Evolutionary conservation across 345 rosid genomes (phyloP).

Genomic region (Hibiscus syriacus): DNA sequence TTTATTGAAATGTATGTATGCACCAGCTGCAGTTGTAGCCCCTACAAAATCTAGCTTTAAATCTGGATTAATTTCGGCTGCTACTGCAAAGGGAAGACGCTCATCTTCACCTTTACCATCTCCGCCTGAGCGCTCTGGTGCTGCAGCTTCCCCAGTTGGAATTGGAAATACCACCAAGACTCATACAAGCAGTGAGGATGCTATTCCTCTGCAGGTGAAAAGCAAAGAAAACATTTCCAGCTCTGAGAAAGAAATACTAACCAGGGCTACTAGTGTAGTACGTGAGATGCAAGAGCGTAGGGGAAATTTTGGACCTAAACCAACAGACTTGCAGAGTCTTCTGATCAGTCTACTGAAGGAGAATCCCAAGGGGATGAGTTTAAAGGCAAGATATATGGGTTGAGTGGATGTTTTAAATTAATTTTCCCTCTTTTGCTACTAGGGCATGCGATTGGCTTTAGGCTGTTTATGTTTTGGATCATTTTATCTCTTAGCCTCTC

Average conservation of each 20-base stretch:
- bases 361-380: slow-evolving; percentile 74
- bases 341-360: slow-evolving; percentile 54
- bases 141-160: slow-evolving; percentile 46
- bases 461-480: not conserved
- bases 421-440: slow-evolving; percentile 12
- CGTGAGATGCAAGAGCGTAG: slow-evolving; percentile 39
- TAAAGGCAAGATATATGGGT: slow-evolving; percentile 46
- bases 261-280: slow-evolving; percentile 27
- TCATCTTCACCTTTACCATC: slow-evolving; percentile 57
- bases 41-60: slow-evolving; percentile 47
- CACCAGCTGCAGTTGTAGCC: slow-evolving; percentile 31
- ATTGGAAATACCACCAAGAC: slow-evolving; percentile 38
- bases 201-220: slow-evolving; percentile 28
- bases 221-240: slow-evolving; percentile 38
- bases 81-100: too few relatives aligned
- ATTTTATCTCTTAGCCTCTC: slow-evolving; percentile 12
- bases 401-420: slow-evolving; percentile 9
- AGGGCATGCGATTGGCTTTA: slow-evolving; percentile 12
- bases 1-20: slow-evolving; percentile 8
- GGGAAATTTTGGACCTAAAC: slow-evolving; percentile 35
- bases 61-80: slow-evolving; percentile 34
- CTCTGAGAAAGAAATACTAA: slow-evolving; percentile 48
- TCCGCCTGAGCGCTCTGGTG: slow-evolving; percentile 39
- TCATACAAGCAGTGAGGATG: slow-evolving; percentile 34
- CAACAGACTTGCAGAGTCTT: slow-evolving; percentile 55